These are phyloP conservation scores for Coleophoma crateriformis DNA, from an alignment of 2,329 filamentous ascomycete species.

Conservation along the genomic window DNA sequence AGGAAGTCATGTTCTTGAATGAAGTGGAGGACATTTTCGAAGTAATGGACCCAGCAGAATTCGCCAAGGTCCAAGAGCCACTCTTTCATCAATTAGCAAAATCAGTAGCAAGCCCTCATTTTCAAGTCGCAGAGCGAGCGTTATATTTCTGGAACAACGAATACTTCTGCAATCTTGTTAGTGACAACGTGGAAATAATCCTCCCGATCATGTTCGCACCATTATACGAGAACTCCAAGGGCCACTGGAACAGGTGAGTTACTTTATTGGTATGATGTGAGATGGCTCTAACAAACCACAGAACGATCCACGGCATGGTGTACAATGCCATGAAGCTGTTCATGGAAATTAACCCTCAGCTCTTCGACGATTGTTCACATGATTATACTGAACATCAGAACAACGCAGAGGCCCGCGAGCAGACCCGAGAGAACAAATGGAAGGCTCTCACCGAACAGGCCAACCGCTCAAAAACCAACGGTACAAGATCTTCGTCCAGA, in stretches of 20 bases:
- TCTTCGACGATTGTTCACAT: conserved; percentile 98
- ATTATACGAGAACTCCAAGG: conserved; percentile 97
- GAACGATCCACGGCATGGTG: conserved; percentile 98
- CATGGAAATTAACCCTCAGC: conserved; percentile 98
- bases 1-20: conserved; percentile 99
- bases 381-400: conserved; percentile 97
- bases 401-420: conserved; percentile 78
- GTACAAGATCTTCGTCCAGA: conserved; percentile 27
- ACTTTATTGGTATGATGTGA: conserved; percentile 1
- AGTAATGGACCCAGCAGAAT: conserved; percentile 98
- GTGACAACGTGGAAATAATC: conserved; percentile 98
- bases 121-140: conserved; percentile 95
- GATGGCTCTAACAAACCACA: conserved; percentile 36
- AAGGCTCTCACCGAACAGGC: conserved; percentile 78
- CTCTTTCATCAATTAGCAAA: conserved; percentile 97
- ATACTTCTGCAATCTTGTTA: conserved; percentile 98
- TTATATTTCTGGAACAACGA: conserved; percentile 99
- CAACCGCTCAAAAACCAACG: conserved; percentile 54
- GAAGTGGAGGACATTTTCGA: conserved; percentile 99
- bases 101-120: conserved; percentile 96
- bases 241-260: conserved; percentile 92
- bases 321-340: conserved; percentile 99
- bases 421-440: conserved; percentile 81
- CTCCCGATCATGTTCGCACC: conserved; percentile 99
- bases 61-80: conserved; percentile 96